phyloP scores from a whole-genome alignment of 2,329 filamentous ascomycete genomes.

The Fusarium pseudocircinatum region DNA sequence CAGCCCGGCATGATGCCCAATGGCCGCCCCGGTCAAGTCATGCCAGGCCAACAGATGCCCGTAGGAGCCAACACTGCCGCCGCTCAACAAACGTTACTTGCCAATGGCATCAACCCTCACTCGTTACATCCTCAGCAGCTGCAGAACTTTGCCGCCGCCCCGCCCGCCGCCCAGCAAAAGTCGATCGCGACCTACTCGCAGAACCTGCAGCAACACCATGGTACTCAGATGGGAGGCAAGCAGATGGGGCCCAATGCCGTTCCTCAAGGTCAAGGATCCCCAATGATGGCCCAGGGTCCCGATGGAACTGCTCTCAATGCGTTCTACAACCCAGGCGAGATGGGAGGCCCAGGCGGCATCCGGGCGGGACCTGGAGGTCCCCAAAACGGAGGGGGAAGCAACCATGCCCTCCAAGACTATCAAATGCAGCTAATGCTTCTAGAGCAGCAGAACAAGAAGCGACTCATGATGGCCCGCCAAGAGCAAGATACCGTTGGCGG shows the following conservation, averaged over 20 bases:
- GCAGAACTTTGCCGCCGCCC: constrained; percentile 66
- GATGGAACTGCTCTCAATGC: constrained; percentile 67
- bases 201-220: constrained; percentile 84
- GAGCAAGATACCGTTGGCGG: constrained; percentile 73
- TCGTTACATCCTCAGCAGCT: constrained; percentile 81
- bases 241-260: constrained; percentile 75
- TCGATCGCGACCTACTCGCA: constrained; percentile 88
- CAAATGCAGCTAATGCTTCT: constrained; percentile 90
- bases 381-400: constrained; percentile 65
- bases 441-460: constrained; percentile 88
- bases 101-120: constrained; percentile 79
- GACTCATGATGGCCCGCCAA: constrained; percentile 83
- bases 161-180: constrained; percentile 76
- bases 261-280: constrained; percentile 81
- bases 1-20: constrained; percentile 77
- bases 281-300: constrained; percentile 80
- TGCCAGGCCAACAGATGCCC: constrained; percentile 76
- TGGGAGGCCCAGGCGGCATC: constrained; percentile 67
- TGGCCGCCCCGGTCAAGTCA: constrained; percentile 74
- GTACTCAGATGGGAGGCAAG: constrained; percentile 82
- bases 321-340: constrained; percentile 72
- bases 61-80: constrained; percentile 59
- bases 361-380: constrained; percentile 61
- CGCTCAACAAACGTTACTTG: constrained; percentile 69
- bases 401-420: constrained; percentile 86